phyloP scores from a whole-genome alignment of 2,329 filamentous ascomycete genomes.

The Cladosporium phlei region DNA sequence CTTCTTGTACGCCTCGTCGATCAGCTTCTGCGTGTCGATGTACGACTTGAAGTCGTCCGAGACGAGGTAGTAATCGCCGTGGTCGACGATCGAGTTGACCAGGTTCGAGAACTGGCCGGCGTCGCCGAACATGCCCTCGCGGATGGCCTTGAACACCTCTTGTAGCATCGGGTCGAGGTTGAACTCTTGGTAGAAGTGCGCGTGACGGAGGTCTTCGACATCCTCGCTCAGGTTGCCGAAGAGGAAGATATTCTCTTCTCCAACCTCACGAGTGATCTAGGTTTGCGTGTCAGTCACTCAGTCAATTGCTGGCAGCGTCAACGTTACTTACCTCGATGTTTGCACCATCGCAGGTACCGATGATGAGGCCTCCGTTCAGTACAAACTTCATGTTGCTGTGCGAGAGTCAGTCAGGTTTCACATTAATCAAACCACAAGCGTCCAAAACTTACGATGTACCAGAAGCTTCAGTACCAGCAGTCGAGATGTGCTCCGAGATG shows the following conservation, averaged over 20 bases:
- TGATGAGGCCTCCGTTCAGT: conserved; percentile 92
- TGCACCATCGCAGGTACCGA: conserved; percentile 94
- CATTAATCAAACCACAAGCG: background rate
- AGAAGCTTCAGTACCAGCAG: conserved; percentile 81
- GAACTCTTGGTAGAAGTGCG: conserved; percentile 78
- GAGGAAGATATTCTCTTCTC: conserved; percentile 96
- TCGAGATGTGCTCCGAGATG: conserved; percentile 97
- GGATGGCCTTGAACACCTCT: conserved; percentile 80
- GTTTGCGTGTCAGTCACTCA: background rate
- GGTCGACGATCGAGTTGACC: conserved; percentile 78
- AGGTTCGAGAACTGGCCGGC: conserved; percentile 74
- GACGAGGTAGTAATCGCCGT: conserved; percentile 96
- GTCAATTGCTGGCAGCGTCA: background rate
- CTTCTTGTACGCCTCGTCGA: conserved; percentile 88
- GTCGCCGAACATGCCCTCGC: conserved; percentile 75
- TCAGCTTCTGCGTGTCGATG: conserved; percentile 80
- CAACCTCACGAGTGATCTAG: conserved; percentile 91
- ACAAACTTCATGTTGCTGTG: conserved; percentile 97
- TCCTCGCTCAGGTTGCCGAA: conserved; percentile 95
- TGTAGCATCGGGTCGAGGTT: conserved; percentile 69
- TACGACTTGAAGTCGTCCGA: conserved; percentile 97
- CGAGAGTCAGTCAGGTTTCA: conserved; percentile 1
- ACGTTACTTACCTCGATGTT: conserved; percentile 61
- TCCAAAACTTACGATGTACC: conserved; percentile 60
- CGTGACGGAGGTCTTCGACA: conserved; percentile 90